These are phyloP conservation scores for Pichia eremophila DNA, from an alignment of 805 yeast species.

Conservation along the genomic window DNA sequence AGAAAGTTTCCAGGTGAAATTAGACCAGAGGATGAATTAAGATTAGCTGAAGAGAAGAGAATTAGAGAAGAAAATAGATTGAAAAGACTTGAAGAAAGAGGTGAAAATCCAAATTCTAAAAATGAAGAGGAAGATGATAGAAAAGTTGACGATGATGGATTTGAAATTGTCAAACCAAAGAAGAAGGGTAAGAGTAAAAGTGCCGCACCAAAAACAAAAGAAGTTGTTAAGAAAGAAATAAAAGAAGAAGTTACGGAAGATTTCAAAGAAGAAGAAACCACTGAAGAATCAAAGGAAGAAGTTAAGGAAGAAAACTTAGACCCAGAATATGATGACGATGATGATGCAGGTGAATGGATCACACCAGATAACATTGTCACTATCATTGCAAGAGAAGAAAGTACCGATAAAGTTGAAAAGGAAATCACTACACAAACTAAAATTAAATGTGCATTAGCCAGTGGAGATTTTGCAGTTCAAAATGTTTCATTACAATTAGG, in stretches of 20 bases:
- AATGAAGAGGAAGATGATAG: conserved; percentile 10
- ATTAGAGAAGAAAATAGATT: conserved; percentile 6
- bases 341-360: conserved; percentile 86
- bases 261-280: conserved; percentile 2
- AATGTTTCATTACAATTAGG: conserved; percentile 91
- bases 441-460: conserved; percentile 76
- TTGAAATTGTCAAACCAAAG: conserved; percentile 9
- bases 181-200: conserved; percentile 5
- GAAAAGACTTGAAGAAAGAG: background rate
- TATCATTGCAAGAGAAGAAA: conserved; percentile 54
- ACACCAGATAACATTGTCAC: conserved; percentile 77
- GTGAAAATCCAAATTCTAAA: conserved; percentile 3
- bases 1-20: conserved; percentile 58
- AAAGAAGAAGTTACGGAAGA: background rate
- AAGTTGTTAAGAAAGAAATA: background rate
- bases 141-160: conserved; percentile 12
- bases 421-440: conserved; percentile 7
- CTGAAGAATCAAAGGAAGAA: conserved; percentile 9
- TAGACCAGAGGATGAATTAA: conserved; percentile 30
- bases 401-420: conserved; percentile 43
- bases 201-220: background rate
- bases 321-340: conserved; percentile 53
- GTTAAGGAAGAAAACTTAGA: conserved; percentile 7
- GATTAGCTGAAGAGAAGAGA: conserved; percentile 18
- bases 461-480: conserved; percentile 97